Conservation (phyloP, 1,139 yeast species). For the Kodamaea ohmeri region DNA sequence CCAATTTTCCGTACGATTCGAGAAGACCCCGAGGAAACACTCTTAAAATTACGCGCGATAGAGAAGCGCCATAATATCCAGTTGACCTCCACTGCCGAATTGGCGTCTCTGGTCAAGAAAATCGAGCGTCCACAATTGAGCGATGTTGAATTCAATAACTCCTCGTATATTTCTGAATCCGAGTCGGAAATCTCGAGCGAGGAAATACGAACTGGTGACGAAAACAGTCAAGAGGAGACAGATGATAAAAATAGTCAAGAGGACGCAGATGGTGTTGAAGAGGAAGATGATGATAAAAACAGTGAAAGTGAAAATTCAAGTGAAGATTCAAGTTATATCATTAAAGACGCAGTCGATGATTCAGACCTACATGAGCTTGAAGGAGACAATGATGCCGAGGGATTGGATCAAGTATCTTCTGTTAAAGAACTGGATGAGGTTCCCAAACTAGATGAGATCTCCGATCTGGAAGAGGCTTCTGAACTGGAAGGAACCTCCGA, state of each 20-base stretch:
- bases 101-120: slow-evolving; percentile 22
- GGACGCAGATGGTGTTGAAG: not conserved
- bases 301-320: not conserved
- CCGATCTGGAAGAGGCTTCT: no score
- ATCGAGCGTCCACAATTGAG: slow-evolving; percentile 6
- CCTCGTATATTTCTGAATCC: no score
- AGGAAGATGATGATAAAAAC: not conserved
- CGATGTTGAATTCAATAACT: slow-evolving; percentile 2
- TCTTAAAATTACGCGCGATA: slow-evolving; percentile 29
- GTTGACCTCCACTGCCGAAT: slow-evolving; percentile 30
- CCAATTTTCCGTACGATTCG: slow-evolving; percentile 35
- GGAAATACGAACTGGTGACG: no score
- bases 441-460: no score
- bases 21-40: slow-evolving; percentile 32
- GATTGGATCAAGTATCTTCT: no score
- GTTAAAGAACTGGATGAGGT: no score
- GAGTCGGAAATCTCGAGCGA: no score
- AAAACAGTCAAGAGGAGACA: not conserved
- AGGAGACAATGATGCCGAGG: no score
- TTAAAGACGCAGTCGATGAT: no score
- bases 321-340: no score
- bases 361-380: no score
- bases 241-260: not conserved
- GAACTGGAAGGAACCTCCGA: no score
- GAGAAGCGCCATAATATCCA: slow-evolving; percentile 34